phyloP scores from a whole-genome alignment of 768 basidiomycete genomes.

The Cystobasidium ongulense region DNA sequence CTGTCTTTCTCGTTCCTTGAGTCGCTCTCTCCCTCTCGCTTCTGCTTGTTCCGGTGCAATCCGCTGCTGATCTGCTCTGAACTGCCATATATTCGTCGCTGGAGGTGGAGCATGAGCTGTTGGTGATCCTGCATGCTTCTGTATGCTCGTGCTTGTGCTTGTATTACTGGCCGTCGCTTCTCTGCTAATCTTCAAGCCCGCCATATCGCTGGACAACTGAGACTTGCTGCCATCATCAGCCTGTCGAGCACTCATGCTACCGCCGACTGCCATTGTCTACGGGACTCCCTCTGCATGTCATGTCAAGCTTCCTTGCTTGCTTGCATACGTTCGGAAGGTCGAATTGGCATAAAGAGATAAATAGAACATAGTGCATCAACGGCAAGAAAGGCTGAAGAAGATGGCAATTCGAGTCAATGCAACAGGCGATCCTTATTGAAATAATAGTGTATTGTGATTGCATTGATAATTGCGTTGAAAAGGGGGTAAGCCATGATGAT shows the following conservation, averaged over 20 bases:
- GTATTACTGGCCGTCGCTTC: background rate
- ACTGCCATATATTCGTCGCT: background rate
- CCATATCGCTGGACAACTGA: background rate
- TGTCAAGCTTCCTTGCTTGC: too few species aligned
- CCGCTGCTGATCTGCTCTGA: background rate
- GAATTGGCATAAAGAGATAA: too few species aligned
- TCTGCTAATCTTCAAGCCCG: background rate
- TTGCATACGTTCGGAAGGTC: too few species aligned
- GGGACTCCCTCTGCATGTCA: too few species aligned
- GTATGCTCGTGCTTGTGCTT: background rate
- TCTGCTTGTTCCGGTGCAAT: background rate
- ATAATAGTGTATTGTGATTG: constrained; percentile 1
- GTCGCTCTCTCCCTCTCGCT: background rate
- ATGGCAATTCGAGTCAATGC: background rate
- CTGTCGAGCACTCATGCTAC: background rate
- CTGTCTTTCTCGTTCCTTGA: background rate
- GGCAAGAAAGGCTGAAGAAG: too few species aligned
- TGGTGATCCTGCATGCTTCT: background rate
- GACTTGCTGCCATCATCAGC: background rate
- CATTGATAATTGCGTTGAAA: background rate
- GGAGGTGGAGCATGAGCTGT: background rate
- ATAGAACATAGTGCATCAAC: too few species aligned
- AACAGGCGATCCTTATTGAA: background rate
- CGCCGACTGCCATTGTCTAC: too few species aligned
- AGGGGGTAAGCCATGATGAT: background rate